phyloP scores from a whole-genome alignment of 371 early-diverging fungal species.

The Mucor lusitanicus region DNA sequence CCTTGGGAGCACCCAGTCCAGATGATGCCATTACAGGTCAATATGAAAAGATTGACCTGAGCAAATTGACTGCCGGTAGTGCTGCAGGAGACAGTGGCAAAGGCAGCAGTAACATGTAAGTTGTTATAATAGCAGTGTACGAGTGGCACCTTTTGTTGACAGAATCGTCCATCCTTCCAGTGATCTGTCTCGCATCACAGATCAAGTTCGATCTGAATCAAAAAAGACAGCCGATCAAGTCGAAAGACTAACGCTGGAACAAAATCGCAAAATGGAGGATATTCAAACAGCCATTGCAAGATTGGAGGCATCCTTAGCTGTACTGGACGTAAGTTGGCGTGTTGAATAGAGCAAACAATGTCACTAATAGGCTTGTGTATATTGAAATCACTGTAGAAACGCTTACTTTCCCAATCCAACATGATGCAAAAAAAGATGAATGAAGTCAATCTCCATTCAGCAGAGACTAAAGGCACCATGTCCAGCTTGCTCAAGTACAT shows the following conservation, averaged over 20 bases:
- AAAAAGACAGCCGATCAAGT: constrained; percentile 7
- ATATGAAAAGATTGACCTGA: constrained; percentile 16
- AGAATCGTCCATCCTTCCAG: not conserved
- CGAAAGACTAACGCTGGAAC: constrained; percentile 21
- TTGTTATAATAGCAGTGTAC: not conserved
- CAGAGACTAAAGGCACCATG: constrained; percentile 44
- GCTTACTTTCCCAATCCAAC: constrained; percentile 27
- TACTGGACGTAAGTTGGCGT: constrained; percentile 35
- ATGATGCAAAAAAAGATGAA: constrained; percentile 31
- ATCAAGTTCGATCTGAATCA: constrained; percentile 17
- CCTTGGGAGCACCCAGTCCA: constrained; percentile 54
- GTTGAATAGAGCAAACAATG: no score
- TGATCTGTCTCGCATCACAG: constrained; percentile 12
- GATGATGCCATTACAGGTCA: constrained; percentile 30
- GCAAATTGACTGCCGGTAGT: not conserved
- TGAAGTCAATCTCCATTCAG: constrained; percentile 38
- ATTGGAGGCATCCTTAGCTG: constrained; percentile 26
- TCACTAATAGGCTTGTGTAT: not conserved
- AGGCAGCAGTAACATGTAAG: not conserved
- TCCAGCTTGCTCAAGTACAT: constrained; percentile 40
- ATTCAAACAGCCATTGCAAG: constrained; percentile 24
- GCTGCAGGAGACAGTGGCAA: not conserved
- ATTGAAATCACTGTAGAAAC: constrained; percentile 17
- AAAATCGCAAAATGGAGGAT: constrained; percentile 32
- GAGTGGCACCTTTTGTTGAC: not conserved